These are phyloP conservation scores for Bisporella sp. DNA, from an alignment of 2,329 filamentous ascomycete species.

Conservation along the genomic window DNA sequence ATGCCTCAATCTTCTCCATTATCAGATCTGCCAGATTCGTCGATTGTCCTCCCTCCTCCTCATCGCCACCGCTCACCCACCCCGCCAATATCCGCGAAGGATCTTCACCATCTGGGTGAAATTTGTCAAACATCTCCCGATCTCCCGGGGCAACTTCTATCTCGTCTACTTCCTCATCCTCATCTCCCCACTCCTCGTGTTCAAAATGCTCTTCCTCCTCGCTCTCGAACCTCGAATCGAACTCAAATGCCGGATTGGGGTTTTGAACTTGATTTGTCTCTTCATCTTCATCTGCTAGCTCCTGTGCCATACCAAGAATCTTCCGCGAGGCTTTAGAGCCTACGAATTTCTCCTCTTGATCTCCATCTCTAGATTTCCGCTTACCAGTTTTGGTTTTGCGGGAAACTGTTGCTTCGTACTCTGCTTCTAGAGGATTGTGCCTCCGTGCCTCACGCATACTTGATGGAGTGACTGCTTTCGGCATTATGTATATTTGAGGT, in stretches of 20 bases:
- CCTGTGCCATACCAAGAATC: slow-evolving; percentile 84
- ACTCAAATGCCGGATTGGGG: slow-evolving; percentile 65
- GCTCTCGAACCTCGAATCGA: slow-evolving; percentile 66
- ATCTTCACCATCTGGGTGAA: slow-evolving; percentile 64
- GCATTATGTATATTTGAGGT: slow-evolving; percentile 47
- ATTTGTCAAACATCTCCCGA: slow-evolving; percentile 84
- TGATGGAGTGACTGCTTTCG: slow-evolving; percentile 62
- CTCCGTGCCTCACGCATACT: slow-evolving; percentile 55
- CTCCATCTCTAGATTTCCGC: slow-evolving; percentile 53
- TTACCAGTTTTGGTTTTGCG: slow-evolving; percentile 70
- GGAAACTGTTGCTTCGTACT: slow-evolving; percentile 64
- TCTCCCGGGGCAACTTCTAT: slow-evolving; percentile 85
- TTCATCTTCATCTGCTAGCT: slow-evolving; percentile 77
- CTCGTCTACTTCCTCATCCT: slow-evolving; percentile 65
- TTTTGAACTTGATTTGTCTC: slow-evolving; percentile 39
- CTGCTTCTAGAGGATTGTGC: slow-evolving; percentile 88
- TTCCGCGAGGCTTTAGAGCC: slow-evolving; percentile 83
- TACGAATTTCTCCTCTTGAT: slow-evolving; percentile 64
- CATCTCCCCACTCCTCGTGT: slow-evolving; percentile 69
- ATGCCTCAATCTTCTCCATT: slow-evolving; percentile 84
- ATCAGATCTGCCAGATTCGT: slow-evolving; percentile 92
- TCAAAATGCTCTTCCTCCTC: slow-evolving; percentile 42
- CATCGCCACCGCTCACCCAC: slow-evolving; percentile 29
- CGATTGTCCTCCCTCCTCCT: slow-evolving; percentile 39
- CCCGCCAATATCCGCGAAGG: slow-evolving; percentile 21